phyloP scores from a whole-genome alignment of 1,284 basidiomycete species.

The Pascua sp. region DNA sequence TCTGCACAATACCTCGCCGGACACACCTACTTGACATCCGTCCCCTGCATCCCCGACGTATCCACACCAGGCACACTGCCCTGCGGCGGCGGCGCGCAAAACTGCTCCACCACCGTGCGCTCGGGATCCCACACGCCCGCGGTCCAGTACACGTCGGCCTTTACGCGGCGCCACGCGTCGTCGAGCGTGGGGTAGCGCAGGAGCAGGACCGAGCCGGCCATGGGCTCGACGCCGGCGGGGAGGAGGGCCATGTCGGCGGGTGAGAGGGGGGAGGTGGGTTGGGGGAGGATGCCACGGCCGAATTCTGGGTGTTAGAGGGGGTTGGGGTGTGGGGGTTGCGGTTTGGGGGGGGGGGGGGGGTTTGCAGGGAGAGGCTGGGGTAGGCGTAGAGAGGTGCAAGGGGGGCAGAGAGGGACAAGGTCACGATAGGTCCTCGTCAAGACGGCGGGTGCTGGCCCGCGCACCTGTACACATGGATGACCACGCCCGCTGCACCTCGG shows the following conservation, averaged over 20 bases:
- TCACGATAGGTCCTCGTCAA: too few species aligned
- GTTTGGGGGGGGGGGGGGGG: background rate
- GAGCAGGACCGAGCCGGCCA: slow-evolving; percentile 42
- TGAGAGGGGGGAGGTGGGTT: slow-evolving; percentile 20
- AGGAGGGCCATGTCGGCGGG: slow-evolving; percentile 13
- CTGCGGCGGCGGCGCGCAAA: slow-evolving; percentile 20
- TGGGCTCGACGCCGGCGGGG: slow-evolving; percentile 31
- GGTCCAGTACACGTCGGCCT: slow-evolving; percentile 44
- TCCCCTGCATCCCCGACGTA: too few species aligned
- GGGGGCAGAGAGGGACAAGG: too few species aligned
- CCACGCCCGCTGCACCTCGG: too few species aligned
- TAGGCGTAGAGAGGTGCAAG: too few species aligned
- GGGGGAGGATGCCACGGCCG: slow-evolving; percentile 29
- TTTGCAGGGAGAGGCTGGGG: too few species aligned
- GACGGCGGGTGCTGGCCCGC: too few species aligned
- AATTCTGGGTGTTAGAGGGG: slow-evolving; percentile 24
- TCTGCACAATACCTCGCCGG: too few species aligned
- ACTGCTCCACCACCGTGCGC: slow-evolving; percentile 34
- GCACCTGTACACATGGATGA: too few species aligned
- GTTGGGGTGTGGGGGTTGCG: slow-evolving; percentile 6
- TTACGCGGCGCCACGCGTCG: slow-evolving; percentile 37
- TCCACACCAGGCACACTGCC: slow-evolving; percentile 12
- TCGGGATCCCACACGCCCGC: slow-evolving; percentile 45
- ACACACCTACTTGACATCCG: too few species aligned
- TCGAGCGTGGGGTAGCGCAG: slow-evolving; percentile 31